A percentile compares a stretch with the other conserved stretches of the same genome.
Conservation (phyloP, 768 basidiomycete genomes). For the Rhizopogon roseolus region DNA sequence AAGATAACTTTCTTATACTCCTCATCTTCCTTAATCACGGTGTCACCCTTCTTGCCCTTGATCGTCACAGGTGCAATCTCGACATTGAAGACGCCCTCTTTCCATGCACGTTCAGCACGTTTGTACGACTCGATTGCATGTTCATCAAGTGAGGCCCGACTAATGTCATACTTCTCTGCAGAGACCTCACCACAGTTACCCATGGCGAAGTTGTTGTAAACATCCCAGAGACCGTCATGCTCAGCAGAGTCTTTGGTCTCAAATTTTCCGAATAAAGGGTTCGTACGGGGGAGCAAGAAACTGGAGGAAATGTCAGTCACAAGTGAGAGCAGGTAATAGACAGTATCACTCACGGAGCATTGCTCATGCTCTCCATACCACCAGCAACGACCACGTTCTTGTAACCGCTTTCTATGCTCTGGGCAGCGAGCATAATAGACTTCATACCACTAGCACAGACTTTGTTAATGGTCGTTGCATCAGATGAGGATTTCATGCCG, state of each 20-base stretch:
- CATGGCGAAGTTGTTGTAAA: slow-evolving; percentile 98
- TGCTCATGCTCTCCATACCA: slow-evolving; percentile 99
- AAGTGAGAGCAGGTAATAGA: not conserved
- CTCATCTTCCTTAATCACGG: slow-evolving; percentile 88
- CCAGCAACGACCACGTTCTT: slow-evolving; percentile 86
- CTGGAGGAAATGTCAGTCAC: slow-evolving; percentile 31
- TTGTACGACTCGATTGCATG: slow-evolving; percentile 95
- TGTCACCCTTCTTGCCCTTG: slow-evolving; percentile 93
- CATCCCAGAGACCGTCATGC: slow-evolving; percentile 92
- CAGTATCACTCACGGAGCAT: slow-evolving; percentile 77
- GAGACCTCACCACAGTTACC: slow-evolving; percentile 92
- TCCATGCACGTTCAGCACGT: slow-evolving; percentile 91
- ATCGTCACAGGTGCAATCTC: slow-evolving; percentile 90
- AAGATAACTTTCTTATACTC: slow-evolving; percentile 96
- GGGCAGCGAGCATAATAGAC: slow-evolving; percentile 89
- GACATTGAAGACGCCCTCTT: slow-evolving; percentile 72
- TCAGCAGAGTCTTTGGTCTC: slow-evolving; percentile 84
- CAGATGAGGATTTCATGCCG: slow-evolving; percentile 80
- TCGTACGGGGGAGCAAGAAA: slow-evolving; percentile 78
- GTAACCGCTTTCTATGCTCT: slow-evolving; percentile 85
- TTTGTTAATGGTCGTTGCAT: slow-evolving; percentile 99
- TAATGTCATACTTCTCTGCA: slow-evolving; percentile 77
- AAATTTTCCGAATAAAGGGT: slow-evolving; percentile 86
- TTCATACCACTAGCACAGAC: slow-evolving; percentile 99
- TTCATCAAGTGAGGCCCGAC: slow-evolving; percentile 82